A percentile compares a stretch with the other conserved stretches of the same genome.
Conservation (phyloP, 2,329 filamentous ascomycete genomes). For the Botryotinia calthae region DNA sequence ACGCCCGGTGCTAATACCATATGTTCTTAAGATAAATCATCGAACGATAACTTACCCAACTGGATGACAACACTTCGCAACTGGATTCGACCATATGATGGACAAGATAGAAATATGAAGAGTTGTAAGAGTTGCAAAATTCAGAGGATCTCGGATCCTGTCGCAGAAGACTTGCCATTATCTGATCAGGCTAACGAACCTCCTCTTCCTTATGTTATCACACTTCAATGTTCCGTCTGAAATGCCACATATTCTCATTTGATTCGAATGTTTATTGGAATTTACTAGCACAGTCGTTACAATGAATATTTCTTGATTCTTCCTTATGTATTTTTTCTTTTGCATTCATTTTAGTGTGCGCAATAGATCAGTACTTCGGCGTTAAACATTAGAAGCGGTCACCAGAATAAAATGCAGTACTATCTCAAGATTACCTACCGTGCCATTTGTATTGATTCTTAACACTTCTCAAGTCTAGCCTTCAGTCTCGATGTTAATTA, state of each 20-base stretch:
- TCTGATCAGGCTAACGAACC: no score
- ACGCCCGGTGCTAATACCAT: not conserved
- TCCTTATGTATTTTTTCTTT: not conserved
- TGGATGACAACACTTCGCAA: not conserved
- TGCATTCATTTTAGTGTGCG: not conserved
- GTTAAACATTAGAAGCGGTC: not conserved
- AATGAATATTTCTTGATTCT: not conserved
- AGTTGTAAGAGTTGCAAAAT: not conserved
- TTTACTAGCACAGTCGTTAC: not conserved
- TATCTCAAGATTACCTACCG: not conserved
- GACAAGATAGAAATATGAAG: not conserved
- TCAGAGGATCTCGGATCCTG: not conserved
- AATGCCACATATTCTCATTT: no score
- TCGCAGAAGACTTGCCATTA: not conserved
- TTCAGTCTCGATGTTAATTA: no score
- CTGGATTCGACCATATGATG: not conserved
- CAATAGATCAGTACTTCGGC: not conserved
- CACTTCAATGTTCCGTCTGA: not conserved
- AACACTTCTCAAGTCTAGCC: no score
- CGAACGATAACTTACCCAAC: not conserved
- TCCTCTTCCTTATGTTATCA: not conserved
- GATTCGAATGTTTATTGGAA: fast-evolving
- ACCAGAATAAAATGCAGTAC: not conserved
- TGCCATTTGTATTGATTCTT: not conserved
- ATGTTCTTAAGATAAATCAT: not conserved